Evolutionary conservation across 352 stramenopile genomes (phyloP), one percentile per base, ranked within the genome.

Genomic region (Pythium insidiosum): DNA sequence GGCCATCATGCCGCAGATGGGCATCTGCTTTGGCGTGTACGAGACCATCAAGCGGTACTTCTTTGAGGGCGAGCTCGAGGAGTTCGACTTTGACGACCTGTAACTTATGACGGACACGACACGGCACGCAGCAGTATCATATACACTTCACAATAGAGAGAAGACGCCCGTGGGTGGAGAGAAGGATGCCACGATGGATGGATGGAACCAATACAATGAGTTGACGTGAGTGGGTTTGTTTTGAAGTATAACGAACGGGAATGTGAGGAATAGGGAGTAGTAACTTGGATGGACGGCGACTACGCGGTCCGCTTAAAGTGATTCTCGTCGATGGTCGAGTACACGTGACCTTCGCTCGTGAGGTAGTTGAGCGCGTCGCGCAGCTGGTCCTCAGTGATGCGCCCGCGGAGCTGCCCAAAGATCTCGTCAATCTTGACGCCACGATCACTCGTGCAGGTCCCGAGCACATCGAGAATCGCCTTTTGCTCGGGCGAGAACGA

Each of bases 261-360:
- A n/a, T n/a, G n/a, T n/a, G n/a, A n/a, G n/a, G n/a, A n/a, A n/a
- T n/a, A n/a, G n/a, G n/a, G n/a, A n/a, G n/a, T n/a, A n/a, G n/a
- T n/a, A n/a, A n/a, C n/a, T n/a, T n/a, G n/a, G 16, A 39, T 18
- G 11, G 28, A 29, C 7, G 22, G 41, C 3, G 30, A 33, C 47
- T 90, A 91, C 13, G 74, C 66, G 23, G 85, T 95, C 25, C 82
- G 73, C 61, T 88, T 90, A 58, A 90, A 93, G 62, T 95, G 84
- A 59, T 94, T 77, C 52, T 95, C 83, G 53, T 95, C 85, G 56
- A 95, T 92, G 19, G 85, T 95, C 43, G 81, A 93, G 71, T 95
- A 95, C 41, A 95, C 77, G 47, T 93, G 78, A 29, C 85, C 83
- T 53, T 95, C 85, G 54, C 70, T 88, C 18, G 69, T 93, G 35